Evolutionary conservation across 2,329 filamentous ascomycete genomes (phyloP), one percentile per base, ranked within the genome.

Genomic region (Fonsecaea nubica): DNA sequence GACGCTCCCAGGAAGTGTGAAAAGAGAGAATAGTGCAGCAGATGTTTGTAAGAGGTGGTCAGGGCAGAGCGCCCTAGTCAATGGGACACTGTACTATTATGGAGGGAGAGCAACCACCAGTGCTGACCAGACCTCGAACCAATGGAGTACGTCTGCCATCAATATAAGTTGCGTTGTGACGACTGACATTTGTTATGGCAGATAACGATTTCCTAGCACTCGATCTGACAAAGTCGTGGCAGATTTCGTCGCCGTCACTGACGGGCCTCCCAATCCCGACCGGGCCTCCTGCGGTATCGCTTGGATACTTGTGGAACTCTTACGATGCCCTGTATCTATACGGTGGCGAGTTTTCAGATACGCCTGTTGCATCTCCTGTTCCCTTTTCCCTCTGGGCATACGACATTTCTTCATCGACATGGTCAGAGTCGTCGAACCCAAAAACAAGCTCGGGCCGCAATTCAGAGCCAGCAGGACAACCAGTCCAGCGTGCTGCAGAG

Each of bases 291-390:
- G 84, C 88, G 3, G 86, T 93, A 12, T 86, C 90, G 0, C 85
- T 90, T 53, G 91, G 90, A n/a, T 90, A 89, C 70, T 82, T 93
- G 1, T 93, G 91, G 90, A 87, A 89, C 73, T 90, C 90, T 54
- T 87, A 87, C 73, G 82, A 88, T 62, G 87, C 86, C 12, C 80
- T 93, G 0, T 93, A 85, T 74, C 83, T 93, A 3, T 93, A 93
- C 71, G 91, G 91, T 18, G 91, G 91, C 18, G 83, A 92, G 71
- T 92, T 89, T 72, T 89, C 89, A 0, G 89, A 91, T 70, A 83
- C 81, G 13, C 88, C 89, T 0, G 78, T 80, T 6, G 80, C 77
- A 5, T 78, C 84, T 0, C 90, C 90, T 0, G 80, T 81, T 0
- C 80, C 86, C 0, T 85, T 89, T 60, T 87, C 89, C 0, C 81